Percentiles rank a stretch among this genome's conserved stretches.
Evolutionary conservation across 169 alveolate genomes (phyloP).

Genomic region (Amoebophrya sp.): DNA sequence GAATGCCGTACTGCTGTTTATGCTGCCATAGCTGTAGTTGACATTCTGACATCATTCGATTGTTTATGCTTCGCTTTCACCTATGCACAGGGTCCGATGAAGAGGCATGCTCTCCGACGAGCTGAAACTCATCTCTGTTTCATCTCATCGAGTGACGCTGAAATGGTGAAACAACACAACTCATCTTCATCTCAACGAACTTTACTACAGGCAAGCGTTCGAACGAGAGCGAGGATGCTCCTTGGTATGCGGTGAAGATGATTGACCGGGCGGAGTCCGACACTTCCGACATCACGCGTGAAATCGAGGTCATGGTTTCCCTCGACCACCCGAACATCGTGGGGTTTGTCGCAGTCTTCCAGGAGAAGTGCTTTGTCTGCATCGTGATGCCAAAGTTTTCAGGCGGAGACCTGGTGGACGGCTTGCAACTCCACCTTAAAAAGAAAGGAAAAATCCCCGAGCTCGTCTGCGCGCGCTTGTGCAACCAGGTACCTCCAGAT

Average conservation of each 20-base stretch:
- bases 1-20: background rate
- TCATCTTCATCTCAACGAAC: too few species aligned
- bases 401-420: background rate
- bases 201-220: too few species aligned
- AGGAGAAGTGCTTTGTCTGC: background rate
- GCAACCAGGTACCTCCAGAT: too few species aligned
- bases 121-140: too few species aligned
- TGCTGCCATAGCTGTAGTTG: too few species aligned
- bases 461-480: background rate
- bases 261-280: background rate
- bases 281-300: background rate
- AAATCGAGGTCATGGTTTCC: background rate
- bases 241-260: constrained; percentile 3
- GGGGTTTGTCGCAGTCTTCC: background rate
- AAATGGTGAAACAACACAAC: too few species aligned
- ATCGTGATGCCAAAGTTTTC: background rate
- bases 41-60: too few species aligned
- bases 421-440: background rate
- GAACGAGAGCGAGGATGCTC: too few species aligned
- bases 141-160: too few species aligned
- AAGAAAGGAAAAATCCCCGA: background rate
- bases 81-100: too few species aligned
- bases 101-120: too few species aligned
- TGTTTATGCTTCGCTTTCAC: too few species aligned
- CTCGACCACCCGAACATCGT: background rate